These are phyloP conservation scores for Podila verticillata DNA, from an alignment of 192 early-diverging fungal species.

Conservation along the genomic window DNA sequence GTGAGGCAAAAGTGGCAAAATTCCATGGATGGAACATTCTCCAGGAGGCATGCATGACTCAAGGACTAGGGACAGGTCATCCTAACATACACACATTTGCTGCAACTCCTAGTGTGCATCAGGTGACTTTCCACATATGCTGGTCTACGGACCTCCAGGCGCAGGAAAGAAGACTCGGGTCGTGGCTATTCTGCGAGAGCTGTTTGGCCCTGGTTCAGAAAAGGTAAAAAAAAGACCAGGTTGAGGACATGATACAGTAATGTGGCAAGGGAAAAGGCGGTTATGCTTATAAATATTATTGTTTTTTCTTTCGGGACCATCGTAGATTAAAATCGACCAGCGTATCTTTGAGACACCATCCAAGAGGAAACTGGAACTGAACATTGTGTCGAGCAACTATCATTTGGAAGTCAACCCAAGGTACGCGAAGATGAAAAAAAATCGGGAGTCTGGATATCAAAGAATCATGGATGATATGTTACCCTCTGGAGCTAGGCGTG, in stretches of 20 bases:
- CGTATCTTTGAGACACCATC: conserved; percentile 87
- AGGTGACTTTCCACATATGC: conserved; percentile 92
- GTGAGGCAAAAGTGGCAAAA: neutral
- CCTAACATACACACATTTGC: no score
- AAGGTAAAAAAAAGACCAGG: conserved; percentile 71
- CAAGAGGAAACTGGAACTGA: conserved; percentile 86
- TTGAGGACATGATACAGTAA: neutral
- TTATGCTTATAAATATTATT: neutral
- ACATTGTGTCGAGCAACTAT: conserved; percentile 91
- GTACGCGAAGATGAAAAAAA: conserved; percentile 44
- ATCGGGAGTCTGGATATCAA: neutral
- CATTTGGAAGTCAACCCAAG: conserved; percentile 97
- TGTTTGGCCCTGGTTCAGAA: conserved; percentile 91
- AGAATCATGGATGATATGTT: neutral
- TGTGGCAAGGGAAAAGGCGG: neutral
- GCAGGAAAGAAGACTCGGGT: conserved; percentile 98
- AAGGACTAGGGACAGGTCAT: no score
- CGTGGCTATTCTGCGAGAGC: conserved; percentile 81
- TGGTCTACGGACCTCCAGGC: conserved; percentile 96
- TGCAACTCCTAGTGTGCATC: conserved; percentile 56
- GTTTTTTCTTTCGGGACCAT: neutral
- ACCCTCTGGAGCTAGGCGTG: neutral
- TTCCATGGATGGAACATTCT: conserved; percentile 1
- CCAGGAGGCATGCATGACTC: no score
- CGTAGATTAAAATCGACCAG: conserved; percentile 92